These are phyloP conservation scores for Haplographium delicatum DNA, from an alignment of 495 filamentous ascomycete species.

Conservation along the genomic window DNA sequence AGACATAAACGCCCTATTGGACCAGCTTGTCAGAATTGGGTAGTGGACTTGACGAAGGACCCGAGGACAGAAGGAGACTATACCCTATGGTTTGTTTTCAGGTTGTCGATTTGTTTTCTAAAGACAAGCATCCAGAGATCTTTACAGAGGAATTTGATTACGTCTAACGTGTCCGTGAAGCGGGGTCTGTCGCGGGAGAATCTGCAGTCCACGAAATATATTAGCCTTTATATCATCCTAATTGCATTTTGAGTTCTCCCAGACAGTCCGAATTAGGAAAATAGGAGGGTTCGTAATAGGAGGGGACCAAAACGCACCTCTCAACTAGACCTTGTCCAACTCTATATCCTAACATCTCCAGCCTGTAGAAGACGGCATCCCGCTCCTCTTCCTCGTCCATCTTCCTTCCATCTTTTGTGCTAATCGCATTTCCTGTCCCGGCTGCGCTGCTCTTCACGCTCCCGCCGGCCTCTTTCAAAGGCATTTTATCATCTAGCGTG, in stretches of 20 bases:
- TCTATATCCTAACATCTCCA: conserved; percentile 85
- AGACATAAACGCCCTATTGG: conserved; percentile 80
- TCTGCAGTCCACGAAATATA: conserved; percentile 39
- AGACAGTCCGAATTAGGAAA: too few species aligned
- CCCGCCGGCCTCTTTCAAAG: neutral
- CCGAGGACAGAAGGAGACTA: conserved; percentile 14
- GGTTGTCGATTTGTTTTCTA: conserved; percentile 93
- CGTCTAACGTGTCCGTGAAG: conserved; percentile 80
- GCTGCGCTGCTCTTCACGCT: conserved; percentile 3
- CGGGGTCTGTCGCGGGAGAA: conserved; percentile 85
- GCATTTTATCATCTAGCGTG: neutral
- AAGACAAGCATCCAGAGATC: conserved; percentile 93
- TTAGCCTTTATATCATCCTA: too few species aligned
- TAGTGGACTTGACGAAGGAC: conserved; percentile 3
- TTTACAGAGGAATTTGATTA: conserved; percentile 98
- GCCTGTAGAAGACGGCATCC: conserved; percentile 75
- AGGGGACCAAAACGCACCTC: conserved; percentile 50
- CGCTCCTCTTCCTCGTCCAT: conserved; percentile 68
- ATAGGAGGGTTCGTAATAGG: neutral
- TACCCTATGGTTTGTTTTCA: conserved; percentile 96
- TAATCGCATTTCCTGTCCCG: neutral
- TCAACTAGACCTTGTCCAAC: conserved; percentile 92
- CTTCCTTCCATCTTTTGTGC: conserved; percentile 18
- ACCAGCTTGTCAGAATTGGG: conserved; percentile 3
- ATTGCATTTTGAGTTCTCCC: too few species aligned